Evolutionary conservation across 257 asterid genomes (phyloP).

Genomic region (Solanum medicagineum): DNA sequence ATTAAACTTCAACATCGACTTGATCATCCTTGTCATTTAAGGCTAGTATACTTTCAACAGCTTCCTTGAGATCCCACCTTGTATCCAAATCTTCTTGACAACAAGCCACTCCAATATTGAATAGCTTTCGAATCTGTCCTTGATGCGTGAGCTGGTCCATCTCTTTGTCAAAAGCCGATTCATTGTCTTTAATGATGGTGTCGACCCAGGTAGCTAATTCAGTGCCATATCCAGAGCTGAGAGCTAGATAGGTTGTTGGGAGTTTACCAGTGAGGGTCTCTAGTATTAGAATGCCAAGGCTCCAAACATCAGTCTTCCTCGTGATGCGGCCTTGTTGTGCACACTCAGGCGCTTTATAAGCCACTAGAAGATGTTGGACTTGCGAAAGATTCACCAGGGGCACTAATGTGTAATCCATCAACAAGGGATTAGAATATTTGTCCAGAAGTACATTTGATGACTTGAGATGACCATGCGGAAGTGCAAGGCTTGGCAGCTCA

Average conservation of each 20-base stretch:
- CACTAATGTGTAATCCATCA: slow-evolving; percentile 72
- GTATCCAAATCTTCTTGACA: slow-evolving; percentile 46
- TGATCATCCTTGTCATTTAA: slow-evolving; percentile 19
- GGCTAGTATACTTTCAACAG: slow-evolving; percentile 31
- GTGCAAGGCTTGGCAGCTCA: slow-evolving; percentile 51
- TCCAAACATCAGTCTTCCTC: slow-evolving; percentile 81
- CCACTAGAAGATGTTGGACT: slow-evolving; percentile 49
- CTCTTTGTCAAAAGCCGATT: slow-evolving; percentile 39
- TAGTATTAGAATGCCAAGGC: slow-evolving; percentile 64
- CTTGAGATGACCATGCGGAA: slow-evolving; percentile 75
- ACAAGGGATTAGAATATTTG: slow-evolving; percentile 34
- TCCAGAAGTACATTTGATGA: slow-evolving; percentile 72
- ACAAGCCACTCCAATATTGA: slow-evolving; percentile 49
- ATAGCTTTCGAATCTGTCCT: slow-evolving; percentile 48
- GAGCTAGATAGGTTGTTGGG: slow-evolving; percentile 46
- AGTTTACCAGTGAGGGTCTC: slow-evolving; percentile 65
- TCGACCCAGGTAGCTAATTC: slow-evolving; percentile 47
- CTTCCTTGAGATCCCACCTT: slow-evolving; percentile 65
- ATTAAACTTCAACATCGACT: not conserved
- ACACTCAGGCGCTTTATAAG: slow-evolving; percentile 76
- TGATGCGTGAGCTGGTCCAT: slow-evolving; percentile 22
- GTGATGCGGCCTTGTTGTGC: slow-evolving; percentile 22
- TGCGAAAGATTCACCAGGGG: slow-evolving; percentile 66
- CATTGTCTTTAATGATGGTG: slow-evolving; percentile 11
- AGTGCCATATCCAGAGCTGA: slow-evolving; percentile 22